phyloP scores from a whole-genome alignment of 805 yeast genomes.

The Saturnispora gosingensis region DNA sequence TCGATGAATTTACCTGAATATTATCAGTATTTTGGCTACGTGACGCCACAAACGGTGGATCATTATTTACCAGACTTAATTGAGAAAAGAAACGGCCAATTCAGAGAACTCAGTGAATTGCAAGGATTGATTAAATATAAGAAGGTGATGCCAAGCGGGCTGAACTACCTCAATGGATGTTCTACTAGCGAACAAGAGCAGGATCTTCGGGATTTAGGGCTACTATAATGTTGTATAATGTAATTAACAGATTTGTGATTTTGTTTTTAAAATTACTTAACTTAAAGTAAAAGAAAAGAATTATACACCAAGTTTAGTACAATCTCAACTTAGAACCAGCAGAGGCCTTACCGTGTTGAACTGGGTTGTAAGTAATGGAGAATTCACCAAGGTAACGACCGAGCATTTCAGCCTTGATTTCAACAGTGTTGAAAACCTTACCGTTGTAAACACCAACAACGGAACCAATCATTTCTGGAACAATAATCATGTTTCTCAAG shows the following conservation, averaged over 20 bases:
- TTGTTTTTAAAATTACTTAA: neutral
- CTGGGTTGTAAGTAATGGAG: slow-evolving; percentile 99
- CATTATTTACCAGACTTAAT: slow-evolving; percentile 37
- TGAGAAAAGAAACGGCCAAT: slow-evolving; percentile 55
- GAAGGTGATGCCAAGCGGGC: slow-evolving; percentile 69
- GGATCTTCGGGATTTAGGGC: slow-evolving; percentile 63
- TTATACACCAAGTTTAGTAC: slow-evolving; percentile 22
- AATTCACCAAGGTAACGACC: slow-evolving; percentile 99
- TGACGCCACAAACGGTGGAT: slow-evolving; percentile 20
- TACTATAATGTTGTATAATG: slow-evolving; percentile 5
- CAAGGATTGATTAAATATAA: slow-evolving; percentile 51
- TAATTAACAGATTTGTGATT: slow-evolving; percentile 2
- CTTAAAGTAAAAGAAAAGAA: slow-evolving; percentile 3
- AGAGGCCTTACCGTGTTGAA: slow-evolving; percentile 79
- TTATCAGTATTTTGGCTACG: slow-evolving; percentile 24
- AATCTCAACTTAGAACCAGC: slow-evolving; percentile 31
- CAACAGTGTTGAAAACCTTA: slow-evolving; percentile 98
- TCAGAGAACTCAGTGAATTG: slow-evolving; percentile 61
- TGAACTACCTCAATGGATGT: slow-evolving; percentile 51
- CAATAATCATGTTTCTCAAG: slow-evolving; percentile 96
- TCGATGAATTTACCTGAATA: slow-evolving; percentile 44
- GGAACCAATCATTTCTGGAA: slow-evolving; percentile 99
- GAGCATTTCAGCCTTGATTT: slow-evolving; percentile 98
- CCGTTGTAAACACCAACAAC: slow-evolving; percentile 99
- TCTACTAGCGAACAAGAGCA: slow-evolving; percentile 62